Evolutionary conservation across 208 protist genomes (phyloP), one percentile per base, ranked within the genome.

Genomic region (Trichomonas vaginalis): DNA sequence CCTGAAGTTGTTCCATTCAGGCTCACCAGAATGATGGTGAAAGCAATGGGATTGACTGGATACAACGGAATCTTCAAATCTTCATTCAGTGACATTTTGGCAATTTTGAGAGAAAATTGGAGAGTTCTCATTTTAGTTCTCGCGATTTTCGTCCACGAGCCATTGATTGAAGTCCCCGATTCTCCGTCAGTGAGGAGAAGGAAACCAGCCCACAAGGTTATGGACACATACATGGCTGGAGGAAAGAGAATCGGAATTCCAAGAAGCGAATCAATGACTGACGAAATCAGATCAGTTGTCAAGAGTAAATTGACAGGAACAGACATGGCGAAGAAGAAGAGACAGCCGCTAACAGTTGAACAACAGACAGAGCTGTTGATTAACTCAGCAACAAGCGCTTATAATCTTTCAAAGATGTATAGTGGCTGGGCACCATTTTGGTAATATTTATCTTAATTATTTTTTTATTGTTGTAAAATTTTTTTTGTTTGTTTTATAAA

Each of bases 61-160:
- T 37, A 45, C 21, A 35, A 95, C 82, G 92, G 92, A 46, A 27
- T 80, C 46, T 95, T 95, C 82, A 80, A 32, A 48, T 45, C 49
- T 40, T 80, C 92, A 21, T 61, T 79, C 14, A 47, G 15, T 95
- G 35, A 95, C 35, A 95, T 97, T 15, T 83, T 97, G 95, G 47
- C 35, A 35, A 10, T 96, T 32, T 51, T 97, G 2, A 27, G 96
- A 27, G 45, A 61, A 40, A 95, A 96, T 96, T 82, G 40, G 32
- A 21, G 92, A 48, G 92, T 95, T 48, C 46, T 95, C 14, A 39
- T 95, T 80, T 17, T 80, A 6, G 86, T 92, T 61, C 46, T 95
- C 0, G 32, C 92, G 17, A 79, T 79, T 42, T 95, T 95, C 32
- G 92, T 95, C 0, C 51, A 95, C 35, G 92, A 95, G 17, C 92